Conservation (phyloP, 345 rosid species). For the Eucalyptus shirleyi region DNA sequence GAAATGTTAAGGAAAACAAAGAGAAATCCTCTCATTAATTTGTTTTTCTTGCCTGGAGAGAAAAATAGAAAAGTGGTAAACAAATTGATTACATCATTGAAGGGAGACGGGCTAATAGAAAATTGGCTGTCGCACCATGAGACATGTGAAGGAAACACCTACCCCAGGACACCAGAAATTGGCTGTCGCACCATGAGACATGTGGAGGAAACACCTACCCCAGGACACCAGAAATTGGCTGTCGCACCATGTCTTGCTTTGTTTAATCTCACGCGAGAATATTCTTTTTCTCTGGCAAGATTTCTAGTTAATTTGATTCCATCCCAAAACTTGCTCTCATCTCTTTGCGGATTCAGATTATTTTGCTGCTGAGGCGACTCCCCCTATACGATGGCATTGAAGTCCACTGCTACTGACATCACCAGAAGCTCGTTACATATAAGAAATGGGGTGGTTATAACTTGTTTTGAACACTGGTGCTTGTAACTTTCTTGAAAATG, state of each 20-base stretch:
- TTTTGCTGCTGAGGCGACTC: not conserved
- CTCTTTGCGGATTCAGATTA: not conserved
- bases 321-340: not conserved
- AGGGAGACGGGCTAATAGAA: not conserved
- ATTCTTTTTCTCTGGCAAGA: not conserved
- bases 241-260: not conserved
- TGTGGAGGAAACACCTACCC: too few relatives aligned
- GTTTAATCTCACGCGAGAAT: not conserved
- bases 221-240: not conserved
- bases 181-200: too few relatives aligned
- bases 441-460: not conserved
- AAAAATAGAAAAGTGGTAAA: not conserved
- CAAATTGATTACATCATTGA: not conserved
- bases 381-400: not conserved
- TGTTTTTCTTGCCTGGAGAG: not conserved
- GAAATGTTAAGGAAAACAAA: not conserved
- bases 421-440: not conserved
- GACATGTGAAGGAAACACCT: too few relatives aligned
- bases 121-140: not conserved
- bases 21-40: too few relatives aligned
- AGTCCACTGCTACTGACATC: not conserved
- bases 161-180: not conserved
- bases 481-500: not conserved
- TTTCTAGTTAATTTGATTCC: not conserved
- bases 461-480: not conserved